A percentile compares a stretch with the other conserved stretches of the same genome.
Conservation (phyloP, 2,329 filamentous ascomycete genomes). For the Sporothrix dimorphospora region DNA sequence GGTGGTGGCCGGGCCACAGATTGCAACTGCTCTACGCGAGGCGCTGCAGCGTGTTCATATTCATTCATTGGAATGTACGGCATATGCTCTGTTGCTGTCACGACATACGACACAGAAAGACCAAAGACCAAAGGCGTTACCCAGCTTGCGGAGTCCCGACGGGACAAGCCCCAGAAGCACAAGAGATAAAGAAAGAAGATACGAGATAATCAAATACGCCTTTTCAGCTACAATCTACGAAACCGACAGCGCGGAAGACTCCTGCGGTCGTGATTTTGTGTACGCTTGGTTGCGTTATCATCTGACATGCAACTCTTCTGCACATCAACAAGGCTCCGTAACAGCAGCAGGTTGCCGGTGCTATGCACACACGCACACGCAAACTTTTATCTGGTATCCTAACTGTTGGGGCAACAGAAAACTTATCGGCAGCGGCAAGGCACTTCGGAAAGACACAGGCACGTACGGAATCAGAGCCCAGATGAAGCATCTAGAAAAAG, state of each 20-base stretch:
- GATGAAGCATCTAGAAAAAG: too few species aligned
- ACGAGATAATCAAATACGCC: not conserved
- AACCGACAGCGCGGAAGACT: not conserved
- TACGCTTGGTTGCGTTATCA: not conserved
- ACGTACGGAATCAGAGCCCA: too few species aligned
- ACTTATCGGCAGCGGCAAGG: not conserved
- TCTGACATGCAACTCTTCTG: slow-evolving; percentile 17
- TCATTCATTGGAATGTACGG: not conserved
- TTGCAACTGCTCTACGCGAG: not conserved
- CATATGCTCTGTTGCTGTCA: too few species aligned
- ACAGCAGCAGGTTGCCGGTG: not conserved
- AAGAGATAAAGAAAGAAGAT: not conserved
- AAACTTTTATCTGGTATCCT: too few species aligned
- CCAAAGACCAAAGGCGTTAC: not conserved
- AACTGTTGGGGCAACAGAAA: not conserved
- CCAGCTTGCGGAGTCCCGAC: not conserved
- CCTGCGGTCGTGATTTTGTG: slow-evolving; percentile 1
- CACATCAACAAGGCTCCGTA: slow-evolving; percentile 5
- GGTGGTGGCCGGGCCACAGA: not conserved
- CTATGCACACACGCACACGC: not conserved
- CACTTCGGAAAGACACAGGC: too few species aligned
- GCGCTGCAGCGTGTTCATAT: not conserved
- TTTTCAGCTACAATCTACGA: not conserved
- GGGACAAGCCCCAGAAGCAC: not conserved
- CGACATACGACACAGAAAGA: not conserved